phyloP scores from a whole-genome alignment of 2,329 filamentous ascomycete genomes.

The Neopestalotiopsis sp. region DNA sequence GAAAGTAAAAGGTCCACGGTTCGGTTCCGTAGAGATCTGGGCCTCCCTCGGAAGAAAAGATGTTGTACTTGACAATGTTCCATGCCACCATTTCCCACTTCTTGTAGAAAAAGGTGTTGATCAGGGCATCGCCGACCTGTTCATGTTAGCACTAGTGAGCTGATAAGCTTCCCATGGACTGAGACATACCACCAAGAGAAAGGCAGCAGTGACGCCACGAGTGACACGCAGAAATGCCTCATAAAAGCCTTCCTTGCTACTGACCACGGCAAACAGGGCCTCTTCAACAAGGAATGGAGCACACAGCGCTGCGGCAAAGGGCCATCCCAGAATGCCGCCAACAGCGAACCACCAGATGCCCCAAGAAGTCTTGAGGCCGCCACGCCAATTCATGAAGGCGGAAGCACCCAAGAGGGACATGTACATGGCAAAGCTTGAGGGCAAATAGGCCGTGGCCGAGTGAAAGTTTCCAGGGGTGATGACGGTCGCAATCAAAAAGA shows the following conservation, averaged over 20 bases:
- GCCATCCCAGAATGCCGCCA: slow-evolving; percentile 89
- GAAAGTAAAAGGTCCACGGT: slow-evolving; percentile 95
- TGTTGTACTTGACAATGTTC: slow-evolving; percentile 96
- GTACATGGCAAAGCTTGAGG: slow-evolving; percentile 98
- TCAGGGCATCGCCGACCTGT: slow-evolving; percentile 70
- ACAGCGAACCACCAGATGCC: slow-evolving; percentile 92
- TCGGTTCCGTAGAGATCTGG: slow-evolving; percentile 95
- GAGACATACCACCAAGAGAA: slow-evolving; percentile 72
- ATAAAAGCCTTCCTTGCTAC: slow-evolving; percentile 63
- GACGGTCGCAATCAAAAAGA: slow-evolving; percentile 80
- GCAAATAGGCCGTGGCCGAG: slow-evolving; percentile 83
- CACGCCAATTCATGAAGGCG: slow-evolving; percentile 89
- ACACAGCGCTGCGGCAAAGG: slow-evolving; percentile 84
- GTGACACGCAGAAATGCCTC: slow-evolving; percentile 66
- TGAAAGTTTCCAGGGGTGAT: slow-evolving; percentile 94
- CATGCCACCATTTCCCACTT: slow-evolving; percentile 79
- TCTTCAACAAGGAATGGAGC: slow-evolving; percentile 85
- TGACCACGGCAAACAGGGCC: slow-evolving; percentile 59
- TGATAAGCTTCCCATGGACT: neutral
- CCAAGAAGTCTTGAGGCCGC: slow-evolving; percentile 77
- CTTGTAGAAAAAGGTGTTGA: slow-evolving; percentile 87
- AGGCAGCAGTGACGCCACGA: slow-evolving; percentile 70
- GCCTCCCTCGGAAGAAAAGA: slow-evolving; percentile 82
- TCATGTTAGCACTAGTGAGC: slow-evolving; percentile 21
- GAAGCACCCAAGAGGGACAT: slow-evolving; percentile 84